Base-by-base conservation (phyloP, 805 yeast species). In the Suhomyces canberraensis region DNA sequence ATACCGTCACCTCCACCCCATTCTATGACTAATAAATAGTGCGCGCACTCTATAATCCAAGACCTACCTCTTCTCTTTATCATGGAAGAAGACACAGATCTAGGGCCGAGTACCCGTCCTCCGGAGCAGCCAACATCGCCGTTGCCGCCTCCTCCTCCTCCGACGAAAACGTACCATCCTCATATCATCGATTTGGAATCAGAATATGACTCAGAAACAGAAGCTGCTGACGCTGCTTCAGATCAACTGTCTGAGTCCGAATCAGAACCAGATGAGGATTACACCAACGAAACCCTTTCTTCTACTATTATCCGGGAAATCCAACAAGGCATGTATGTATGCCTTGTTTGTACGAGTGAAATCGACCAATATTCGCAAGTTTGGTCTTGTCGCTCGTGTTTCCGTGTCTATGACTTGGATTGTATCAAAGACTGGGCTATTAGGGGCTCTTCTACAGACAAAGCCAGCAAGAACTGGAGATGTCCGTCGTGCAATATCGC, bases 381-480 rank as follows among this genome's bases (percentile, higher is more conserved):
- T 36, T 93, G 95, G 93, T 74, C 88, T 5, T 91, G 98, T 56
- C 57, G 61, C 6, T 65, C 70, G 18, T 91, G 98, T 56, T 83
- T 64, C 52, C 68, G 97, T 40, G 95, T 84, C 1, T 91, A 87
- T 54, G 96, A 91, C 55, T 66, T 88, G 30, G 80, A 78, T 11
- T 91, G 98, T 64, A 83, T 89, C 30, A 64, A 75, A 33, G 87
- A 82, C 46, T 93, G 98, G 98, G 91, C 96, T 3, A 58, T 65
- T 16, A 71, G 84, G 42, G 90, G 90, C 4, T 76, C 84, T 2
- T 75, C 85, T 5, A 81, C 85, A 1, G 77, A 77, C 22, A 50
- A 56, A 31, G 62, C 60, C 1, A 70, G 72, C 29, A 75, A 73
- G 33, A 66, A 71, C 27, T 89, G 96, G 96, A 71, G 89, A 50